These are phyloP conservation scores for Medicago ruthenica DNA, from an alignment of 306 rosid genomes.

Conservation along the genomic window DNA sequence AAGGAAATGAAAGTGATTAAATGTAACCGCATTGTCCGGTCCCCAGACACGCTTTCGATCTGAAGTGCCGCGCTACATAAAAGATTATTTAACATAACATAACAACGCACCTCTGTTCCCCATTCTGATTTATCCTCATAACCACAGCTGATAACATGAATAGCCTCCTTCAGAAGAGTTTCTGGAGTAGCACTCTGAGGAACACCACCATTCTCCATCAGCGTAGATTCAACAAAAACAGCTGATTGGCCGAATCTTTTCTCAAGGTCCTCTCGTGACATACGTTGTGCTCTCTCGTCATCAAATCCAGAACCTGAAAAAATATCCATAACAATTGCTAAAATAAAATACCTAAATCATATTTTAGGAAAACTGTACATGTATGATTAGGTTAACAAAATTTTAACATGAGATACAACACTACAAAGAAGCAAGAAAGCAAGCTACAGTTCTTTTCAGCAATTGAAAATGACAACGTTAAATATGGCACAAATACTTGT, in stretches of 20 bases:
- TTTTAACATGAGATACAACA: not conserved
- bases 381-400: not conserved
- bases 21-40: not conserved
- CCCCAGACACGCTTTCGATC: not conserved
- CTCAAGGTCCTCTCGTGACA: constrained; percentile 97
- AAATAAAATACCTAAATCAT: not conserved
- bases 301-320: constrained; percentile 86
- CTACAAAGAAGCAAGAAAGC: not conserved
- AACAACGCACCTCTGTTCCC: constrained; percentile 79
- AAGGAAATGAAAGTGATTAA: not conserved
- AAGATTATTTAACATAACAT: constrained; percentile 28
- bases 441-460: not conserved
- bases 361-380: not conserved
- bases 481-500: too few species aligned
- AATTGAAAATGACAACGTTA: constrained; percentile 8
- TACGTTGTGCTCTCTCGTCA: constrained; percentile 82
- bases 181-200: constrained; percentile 98
- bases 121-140: constrained; percentile 96
- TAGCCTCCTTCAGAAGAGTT: constrained; percentile 95
- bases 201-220: constrained; percentile 98
- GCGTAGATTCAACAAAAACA: constrained; percentile 93
- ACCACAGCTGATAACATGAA: constrained; percentile 99
- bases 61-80: not conserved
- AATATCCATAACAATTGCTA: not conserved
- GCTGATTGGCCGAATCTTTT: constrained; percentile 93